A percentile compares a stretch with the other conserved stretches of the same genome.
Conservation (phyloP, 106 monocot species). For the Platanthera zijinensis region DNA sequence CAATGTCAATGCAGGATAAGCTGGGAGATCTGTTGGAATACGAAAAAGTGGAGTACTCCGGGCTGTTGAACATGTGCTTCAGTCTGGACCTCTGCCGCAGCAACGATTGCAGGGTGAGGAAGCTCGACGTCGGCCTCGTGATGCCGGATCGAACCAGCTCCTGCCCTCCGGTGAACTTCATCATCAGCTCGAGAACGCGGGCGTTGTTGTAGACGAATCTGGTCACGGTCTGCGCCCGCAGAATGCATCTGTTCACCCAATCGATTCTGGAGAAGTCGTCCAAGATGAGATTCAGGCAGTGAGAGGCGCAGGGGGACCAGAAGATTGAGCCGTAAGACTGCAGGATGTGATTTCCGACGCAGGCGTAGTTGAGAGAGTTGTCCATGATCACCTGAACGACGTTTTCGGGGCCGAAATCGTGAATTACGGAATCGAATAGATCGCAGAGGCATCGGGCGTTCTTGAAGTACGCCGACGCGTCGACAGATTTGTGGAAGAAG, state of each 20-base stretch:
- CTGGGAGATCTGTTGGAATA: slow-evolving; percentile 64
- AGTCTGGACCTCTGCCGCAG: slow-evolving; percentile 64
- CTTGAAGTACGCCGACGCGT: slow-evolving; percentile 70
- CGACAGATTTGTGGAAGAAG: slow-evolving; percentile 87
- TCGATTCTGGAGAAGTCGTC: slow-evolving; percentile 85
- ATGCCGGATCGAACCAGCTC: slow-evolving; percentile 64
- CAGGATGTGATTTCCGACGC: slow-evolving; percentile 65
- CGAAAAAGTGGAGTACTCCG: slow-evolving; percentile 69
- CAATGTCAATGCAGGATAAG: slow-evolving; percentile 46
- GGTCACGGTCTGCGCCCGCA: slow-evolving; percentile 69
- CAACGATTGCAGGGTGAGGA: slow-evolving; percentile 72
- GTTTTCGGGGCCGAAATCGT: slow-evolving; percentile 77
- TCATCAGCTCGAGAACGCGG: slow-evolving; percentile 65
- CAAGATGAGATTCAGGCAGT: slow-evolving; percentile 63
- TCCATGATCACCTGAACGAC: slow-evolving; percentile 87
- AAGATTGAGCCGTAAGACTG: slow-evolving; percentile 63
- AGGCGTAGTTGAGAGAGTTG: slow-evolving; percentile 47
- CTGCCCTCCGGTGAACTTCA: slow-evolving; percentile 61
- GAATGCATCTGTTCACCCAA: slow-evolving; percentile 83
- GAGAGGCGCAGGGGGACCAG: slow-evolving; percentile 82
- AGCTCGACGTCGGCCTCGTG: slow-evolving; percentile 49
- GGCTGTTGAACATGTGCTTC: slow-evolving; percentile 85
- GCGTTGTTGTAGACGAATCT: slow-evolving; percentile 76
- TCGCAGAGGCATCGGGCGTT: slow-evolving; percentile 64
- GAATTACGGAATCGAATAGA: slow-evolving; percentile 87